Evolutionary conservation across 148 eudicot genomes (phyloP).

Genomic region (Spergularia marina): DNA sequence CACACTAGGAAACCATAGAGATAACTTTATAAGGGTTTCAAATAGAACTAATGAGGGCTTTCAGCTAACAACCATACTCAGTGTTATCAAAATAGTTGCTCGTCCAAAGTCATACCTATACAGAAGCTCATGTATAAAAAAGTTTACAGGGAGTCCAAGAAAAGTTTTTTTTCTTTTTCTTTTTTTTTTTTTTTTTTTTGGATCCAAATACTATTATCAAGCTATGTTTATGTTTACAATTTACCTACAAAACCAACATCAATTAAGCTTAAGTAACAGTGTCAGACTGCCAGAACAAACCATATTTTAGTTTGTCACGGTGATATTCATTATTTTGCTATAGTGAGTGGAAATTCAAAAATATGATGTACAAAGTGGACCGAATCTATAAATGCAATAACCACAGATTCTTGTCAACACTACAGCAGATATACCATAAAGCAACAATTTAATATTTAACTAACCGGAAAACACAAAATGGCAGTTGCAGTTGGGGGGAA

Average conservation of each 20-base stretch:
- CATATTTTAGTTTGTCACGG: not conserved
- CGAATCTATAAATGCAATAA: not conserved
- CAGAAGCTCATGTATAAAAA: not conserved
- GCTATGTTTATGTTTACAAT: not conserved
- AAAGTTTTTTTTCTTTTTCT: too few relatives aligned
- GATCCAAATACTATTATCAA: not conserved
- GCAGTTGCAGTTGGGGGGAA: slow-evolving; percentile 86
- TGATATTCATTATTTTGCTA: not conserved
- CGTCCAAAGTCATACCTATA: not conserved
- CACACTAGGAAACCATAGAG: not conserved
- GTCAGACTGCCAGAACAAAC: not conserved
- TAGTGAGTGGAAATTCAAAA: not conserved
- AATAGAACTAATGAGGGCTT: not conserved
- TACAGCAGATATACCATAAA: not conserved
- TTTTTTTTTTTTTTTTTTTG: too few relatives aligned
- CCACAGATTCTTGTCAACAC: not conserved
- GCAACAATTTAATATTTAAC: not conserved
- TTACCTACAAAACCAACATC: not conserved
- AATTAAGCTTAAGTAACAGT: not conserved
- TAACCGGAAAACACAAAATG: slow-evolving; percentile 54
- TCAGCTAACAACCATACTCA: not conserved
- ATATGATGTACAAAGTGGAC: not conserved
- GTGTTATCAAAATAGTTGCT: not conserved
- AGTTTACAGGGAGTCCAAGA: not conserved
- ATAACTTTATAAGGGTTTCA: not conserved